Base-by-base conservation (phyloP, 768 basidiomycete genomes). In the Phallus indusiatus region DNA sequence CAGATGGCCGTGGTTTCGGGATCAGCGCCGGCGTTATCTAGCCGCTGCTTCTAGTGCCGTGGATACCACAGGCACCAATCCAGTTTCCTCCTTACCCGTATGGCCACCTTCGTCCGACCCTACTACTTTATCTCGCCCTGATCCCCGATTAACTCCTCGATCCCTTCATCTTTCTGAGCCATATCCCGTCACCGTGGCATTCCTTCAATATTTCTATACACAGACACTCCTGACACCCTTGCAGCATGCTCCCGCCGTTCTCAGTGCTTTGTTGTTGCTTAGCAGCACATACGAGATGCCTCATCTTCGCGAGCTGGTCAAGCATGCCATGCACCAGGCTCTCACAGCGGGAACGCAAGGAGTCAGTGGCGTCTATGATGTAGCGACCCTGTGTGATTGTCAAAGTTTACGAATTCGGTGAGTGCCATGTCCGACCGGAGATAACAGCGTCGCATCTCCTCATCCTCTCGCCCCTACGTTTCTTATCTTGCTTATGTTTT, bases 1-100 rank as follows among this genome's bases (percentile, higher is more conserved):
- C 35, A 81, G 94, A 35, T 99, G 95, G 95, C 83, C 88, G 1
- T 99, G 95, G 95, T 94, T 99, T 78, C 81, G 81, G 64, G 81
- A 84, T 55, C 85, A 90, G 67, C 74, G 86, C 18, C 69, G 73
- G 54, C 73, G 74, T 54, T 84, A 89, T 66, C 64, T 85, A 36
- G 76, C 80, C 54, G 78, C 74, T 9, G 88, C 88, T 1, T 72
- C 73, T 49, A 74, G 73, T 24, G 77, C 81, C 6, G 73, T 87
- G 47, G 82, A 85, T 47, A 53, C 21, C 17, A 73, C 74, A 3
- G 71, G 77, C 12, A 72, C 72, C 14, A 76, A 76, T 52, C 28
- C 47, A n/a, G 61, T 63, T 18, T 42, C 51, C 24, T 78, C 81
- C 55, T 47, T 63, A 20, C 62, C 63, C 5, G 17, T 53, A 36